phyloP scores from a whole-genome alignment of 805 yeast species.

The Lachancea dasiensis region DNA sequence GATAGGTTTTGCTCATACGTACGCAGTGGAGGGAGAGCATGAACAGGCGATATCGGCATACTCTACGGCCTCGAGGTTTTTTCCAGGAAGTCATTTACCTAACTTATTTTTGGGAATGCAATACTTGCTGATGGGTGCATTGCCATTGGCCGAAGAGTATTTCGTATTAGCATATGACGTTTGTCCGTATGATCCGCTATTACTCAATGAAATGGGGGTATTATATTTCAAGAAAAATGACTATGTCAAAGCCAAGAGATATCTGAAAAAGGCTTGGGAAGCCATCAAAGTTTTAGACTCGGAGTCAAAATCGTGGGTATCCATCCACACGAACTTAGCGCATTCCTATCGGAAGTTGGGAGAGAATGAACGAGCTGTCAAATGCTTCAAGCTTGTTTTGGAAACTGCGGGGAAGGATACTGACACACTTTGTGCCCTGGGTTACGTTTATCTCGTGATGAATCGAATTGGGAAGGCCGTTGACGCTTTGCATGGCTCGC shows the following conservation, averaged over 20 bases:
- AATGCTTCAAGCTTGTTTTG: constrained; percentile 70
- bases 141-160: constrained; percentile 81
- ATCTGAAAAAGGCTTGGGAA: constrained; percentile 61
- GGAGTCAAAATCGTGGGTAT: constrained; percentile 76
- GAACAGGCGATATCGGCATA: constrained; percentile 97
- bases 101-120: constrained; percentile 93
- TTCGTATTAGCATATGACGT: constrained; percentile 65
- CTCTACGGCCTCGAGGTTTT: constrained; percentile 88
- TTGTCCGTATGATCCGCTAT: constrained; percentile 79
- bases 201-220: constrained; percentile 90
- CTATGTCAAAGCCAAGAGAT: constrained; percentile 60
- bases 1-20: constrained; percentile 98
- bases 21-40: constrained; percentile 97
- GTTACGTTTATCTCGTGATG: constrained; percentile 68
- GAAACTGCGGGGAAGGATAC: constrained; percentile 64
- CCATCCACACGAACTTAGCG: constrained; percentile 81
- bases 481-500: constrained; percentile 69
- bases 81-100: constrained; percentile 88
- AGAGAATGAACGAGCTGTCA: constrained; percentile 58
- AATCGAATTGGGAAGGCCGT: constrained; percentile 64
- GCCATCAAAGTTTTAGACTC: constrained; percentile 65
- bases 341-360: constrained; percentile 75
- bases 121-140: constrained; percentile 79
- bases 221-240: constrained; percentile 74
- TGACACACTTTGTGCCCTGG: constrained; percentile 77